phyloP scores from a whole-genome alignment of 306 rosid species.

The Casuarina glauca region DNA sequence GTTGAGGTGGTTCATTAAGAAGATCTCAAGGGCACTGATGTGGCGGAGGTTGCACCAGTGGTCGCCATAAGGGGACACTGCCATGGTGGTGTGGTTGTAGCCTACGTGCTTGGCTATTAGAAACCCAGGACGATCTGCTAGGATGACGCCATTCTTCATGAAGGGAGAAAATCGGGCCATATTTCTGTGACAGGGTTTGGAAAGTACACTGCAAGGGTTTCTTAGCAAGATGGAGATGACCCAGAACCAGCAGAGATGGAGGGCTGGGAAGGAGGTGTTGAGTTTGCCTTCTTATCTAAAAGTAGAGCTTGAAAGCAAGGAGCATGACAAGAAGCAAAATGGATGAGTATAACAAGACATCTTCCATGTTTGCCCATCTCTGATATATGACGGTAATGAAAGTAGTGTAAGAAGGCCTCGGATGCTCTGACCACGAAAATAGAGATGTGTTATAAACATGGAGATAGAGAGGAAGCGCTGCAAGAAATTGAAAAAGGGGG shows the following conservation, averaged over 20 bases:
- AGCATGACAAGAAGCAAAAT: slow-evolving; percentile 16
- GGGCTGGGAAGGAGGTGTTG: slow-evolving; percentile 43
- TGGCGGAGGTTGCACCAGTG: too few species aligned
- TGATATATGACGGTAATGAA: too few species aligned
- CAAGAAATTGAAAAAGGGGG: too few species aligned
- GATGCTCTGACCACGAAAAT: too few species aligned
- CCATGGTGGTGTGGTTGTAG: slow-evolving; percentile 40
- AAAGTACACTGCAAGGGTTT: slow-evolving; percentile 36
- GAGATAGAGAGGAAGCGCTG: too few species aligned
- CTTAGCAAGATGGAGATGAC: slow-evolving; percentile 54
- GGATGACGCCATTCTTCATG: slow-evolving; percentile 54
- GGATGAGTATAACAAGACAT: neutral
- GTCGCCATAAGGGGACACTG: neutral
- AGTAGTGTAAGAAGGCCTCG: too few species aligned
- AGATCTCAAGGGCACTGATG: too few species aligned
- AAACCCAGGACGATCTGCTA: slow-evolving; percentile 48
- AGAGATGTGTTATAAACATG: too few species aligned
- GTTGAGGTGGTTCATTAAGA: too few species aligned
- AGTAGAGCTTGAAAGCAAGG: slow-evolving; percentile 30
- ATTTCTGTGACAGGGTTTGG: slow-evolving; percentile 26
- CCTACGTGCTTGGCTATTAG: slow-evolving; percentile 36
- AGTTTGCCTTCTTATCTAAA: slow-evolving; percentile 1
- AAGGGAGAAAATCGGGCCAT: slow-evolving; percentile 48
- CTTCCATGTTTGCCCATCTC: too few species aligned
- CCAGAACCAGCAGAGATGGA: slow-evolving; percentile 50